A percentile compares a stretch with the other conserved stretches of the same genome.
These are phyloP conservation scores for Aspergillus novofumigatus DNA, from an alignment of 2,329 filamentous ascomycete species.

Conservation along the genomic window DNA sequence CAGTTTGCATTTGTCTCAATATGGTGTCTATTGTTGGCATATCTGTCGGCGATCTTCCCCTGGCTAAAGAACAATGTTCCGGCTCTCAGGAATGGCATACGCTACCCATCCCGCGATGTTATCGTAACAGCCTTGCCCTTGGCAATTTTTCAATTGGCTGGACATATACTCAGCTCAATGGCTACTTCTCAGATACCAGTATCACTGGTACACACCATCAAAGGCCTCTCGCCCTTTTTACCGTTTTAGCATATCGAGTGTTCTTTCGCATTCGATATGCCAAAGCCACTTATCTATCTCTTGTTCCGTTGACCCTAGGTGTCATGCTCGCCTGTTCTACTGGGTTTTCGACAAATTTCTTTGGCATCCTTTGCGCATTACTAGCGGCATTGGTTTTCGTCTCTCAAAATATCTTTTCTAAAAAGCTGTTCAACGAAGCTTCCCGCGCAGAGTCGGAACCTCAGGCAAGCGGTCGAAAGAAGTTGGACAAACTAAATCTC, in stretches of 20 bases:
- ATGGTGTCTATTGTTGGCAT: slow-evolving; percentile 78
- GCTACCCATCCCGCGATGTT: slow-evolving; percentile 73
- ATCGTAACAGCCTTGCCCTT: slow-evolving; percentile 85
- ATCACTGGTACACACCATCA: slow-evolving; percentile 96
- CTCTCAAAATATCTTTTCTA: slow-evolving; percentile 97
- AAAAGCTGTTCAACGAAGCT: slow-evolving; percentile 94
- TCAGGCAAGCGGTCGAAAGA: slow-evolving; percentile 59
- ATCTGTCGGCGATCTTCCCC: slow-evolving; percentile 69
- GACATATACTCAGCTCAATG: slow-evolving; percentile 89
- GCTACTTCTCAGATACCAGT: slow-evolving; percentile 94
- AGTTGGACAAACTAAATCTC: slow-evolving; percentile 93
- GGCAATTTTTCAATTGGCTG: slow-evolving; percentile 86
- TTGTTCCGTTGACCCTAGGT: slow-evolving; percentile 87
- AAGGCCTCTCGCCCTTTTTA: slow-evolving; percentile 95
- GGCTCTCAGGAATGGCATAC: slow-evolving; percentile 78
- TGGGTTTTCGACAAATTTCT: slow-evolving; percentile 80
- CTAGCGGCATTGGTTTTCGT: slow-evolving; percentile 92
- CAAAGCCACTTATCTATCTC: slow-evolving; percentile 76
- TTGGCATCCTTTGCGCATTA: slow-evolving; percentile 86
- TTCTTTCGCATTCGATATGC: slow-evolving; percentile 88
- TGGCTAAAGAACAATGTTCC: slow-evolving; percentile 67
- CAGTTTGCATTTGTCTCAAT: slow-evolving; percentile 91
- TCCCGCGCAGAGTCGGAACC: slow-evolving; percentile 75
- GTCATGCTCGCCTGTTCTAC: slow-evolving; percentile 95
- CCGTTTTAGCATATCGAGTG: slow-evolving; percentile 85